Conservation (phyloP, 352 stramenopile species). For the Pythium rhizo-oryzae region DNA sequence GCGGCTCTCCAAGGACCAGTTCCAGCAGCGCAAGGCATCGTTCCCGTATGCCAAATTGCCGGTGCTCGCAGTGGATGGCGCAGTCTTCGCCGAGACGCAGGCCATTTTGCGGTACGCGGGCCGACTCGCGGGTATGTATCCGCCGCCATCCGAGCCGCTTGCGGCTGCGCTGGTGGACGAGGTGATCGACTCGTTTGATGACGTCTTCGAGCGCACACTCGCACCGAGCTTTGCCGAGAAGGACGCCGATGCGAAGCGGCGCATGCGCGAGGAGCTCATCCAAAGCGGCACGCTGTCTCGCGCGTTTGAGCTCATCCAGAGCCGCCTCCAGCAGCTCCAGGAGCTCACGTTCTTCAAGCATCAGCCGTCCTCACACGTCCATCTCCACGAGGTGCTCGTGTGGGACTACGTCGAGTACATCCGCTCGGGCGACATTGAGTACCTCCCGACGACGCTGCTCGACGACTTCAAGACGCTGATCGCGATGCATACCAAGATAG, state of each 20-base stretch:
- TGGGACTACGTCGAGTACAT: slow-evolving; percentile 19
- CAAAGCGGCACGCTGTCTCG: neutral
- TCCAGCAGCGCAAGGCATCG: slow-evolving; percentile 26
- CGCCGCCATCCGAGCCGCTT: slow-evolving; percentile 33
- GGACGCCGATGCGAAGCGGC: slow-evolving; percentile 12
- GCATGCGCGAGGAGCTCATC: slow-evolving; percentile 19
- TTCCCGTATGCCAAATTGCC: slow-evolving; percentile 36
- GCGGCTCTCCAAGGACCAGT: slow-evolving; percentile 31
- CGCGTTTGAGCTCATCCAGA: neutral
- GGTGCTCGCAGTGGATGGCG: slow-evolving; percentile 30
- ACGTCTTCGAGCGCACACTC: slow-evolving; percentile 21
- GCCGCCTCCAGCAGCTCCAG: neutral
- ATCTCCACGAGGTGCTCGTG: slow-evolving; percentile 28
- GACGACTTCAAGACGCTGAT: slow-evolving; percentile 8
- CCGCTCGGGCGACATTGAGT: neutral
- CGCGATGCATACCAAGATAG: slow-evolving; percentile 9
- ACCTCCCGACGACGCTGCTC: slow-evolving; percentile 18
- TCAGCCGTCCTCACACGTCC: neutral
- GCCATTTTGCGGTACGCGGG: slow-evolving; percentile 39
- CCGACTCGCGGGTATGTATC: slow-evolving; percentile 34
- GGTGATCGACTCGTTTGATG: slow-evolving; percentile 30
- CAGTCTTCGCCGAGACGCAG: slow-evolving; percentile 30
- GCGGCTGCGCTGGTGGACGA: slow-evolving; percentile 52
- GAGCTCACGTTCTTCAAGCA: neutral
- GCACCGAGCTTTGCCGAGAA: slow-evolving; percentile 2